These are phyloP conservation scores for Phaeotremella fagi DNA, from an alignment of 768 basidiomycete species.

Conservation along the genomic window DNA sequence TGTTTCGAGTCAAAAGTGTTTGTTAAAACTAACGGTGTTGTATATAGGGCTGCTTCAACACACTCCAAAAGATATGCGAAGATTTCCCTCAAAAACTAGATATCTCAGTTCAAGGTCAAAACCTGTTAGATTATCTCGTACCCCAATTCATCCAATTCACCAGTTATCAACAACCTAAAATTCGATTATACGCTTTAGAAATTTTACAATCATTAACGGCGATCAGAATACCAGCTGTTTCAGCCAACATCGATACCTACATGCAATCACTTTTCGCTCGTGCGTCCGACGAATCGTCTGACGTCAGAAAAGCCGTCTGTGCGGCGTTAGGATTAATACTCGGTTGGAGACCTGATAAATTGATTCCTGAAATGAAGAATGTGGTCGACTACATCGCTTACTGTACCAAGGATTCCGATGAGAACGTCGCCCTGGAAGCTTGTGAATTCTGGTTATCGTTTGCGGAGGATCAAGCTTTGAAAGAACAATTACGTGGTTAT, in stretches of 20 bases:
- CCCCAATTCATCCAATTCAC: conserved; percentile 87
- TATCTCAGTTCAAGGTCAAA: conserved; percentile 84
- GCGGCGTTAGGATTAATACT: conserved; percentile 90
- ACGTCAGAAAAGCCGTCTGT: conserved; percentile 91
- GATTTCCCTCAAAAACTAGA: conserved; percentile 95
- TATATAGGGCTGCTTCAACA: conserved; percentile 79
- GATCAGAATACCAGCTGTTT: conserved; percentile 77
- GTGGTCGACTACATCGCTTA: conserved; percentile 99
- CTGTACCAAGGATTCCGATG: conserved; percentile 95
- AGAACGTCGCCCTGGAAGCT: conserved; percentile 89
- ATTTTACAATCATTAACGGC: conserved; percentile 91
- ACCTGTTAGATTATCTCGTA: conserved; percentile 92
- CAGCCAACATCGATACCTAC: conserved; percentile 85
- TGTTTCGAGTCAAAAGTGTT: not conserved
- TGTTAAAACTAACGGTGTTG: not conserved
- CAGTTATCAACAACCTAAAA: conserved; percentile 77
- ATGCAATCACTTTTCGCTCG: conserved; percentile 90
- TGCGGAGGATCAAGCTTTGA: conserved; percentile 87
- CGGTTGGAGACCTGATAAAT: conserved; percentile 86
- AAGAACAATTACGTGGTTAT: conserved; percentile 75
- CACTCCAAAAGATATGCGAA: conserved; percentile 91
- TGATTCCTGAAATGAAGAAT: conserved; percentile 90
- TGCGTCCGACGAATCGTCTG: conserved; percentile 88
- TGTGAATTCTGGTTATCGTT: conserved; percentile 99
- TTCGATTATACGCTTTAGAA: conserved; percentile 89